Evolutionary conservation across 768 basidiomycete genomes (phyloP).

Genomic region (Boletus reticuloceps): DNA sequence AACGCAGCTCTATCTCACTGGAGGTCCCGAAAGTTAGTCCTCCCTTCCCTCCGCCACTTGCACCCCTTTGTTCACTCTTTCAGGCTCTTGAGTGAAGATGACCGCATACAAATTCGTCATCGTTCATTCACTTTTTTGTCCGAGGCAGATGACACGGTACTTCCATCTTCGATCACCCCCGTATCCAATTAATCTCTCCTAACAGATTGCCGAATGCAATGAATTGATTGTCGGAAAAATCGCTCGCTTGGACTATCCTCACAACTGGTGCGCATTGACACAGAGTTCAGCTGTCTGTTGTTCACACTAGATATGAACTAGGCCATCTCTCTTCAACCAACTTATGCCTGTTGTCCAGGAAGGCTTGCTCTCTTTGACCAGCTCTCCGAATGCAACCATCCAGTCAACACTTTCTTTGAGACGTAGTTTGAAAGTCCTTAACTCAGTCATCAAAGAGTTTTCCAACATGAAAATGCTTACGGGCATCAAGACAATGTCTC

Average conservation of each 20-base stretch:
- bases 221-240: slow-evolving; percentile 73
- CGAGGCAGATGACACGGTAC: slow-evolving; percentile 66
- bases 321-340: slow-evolving; percentile 30
- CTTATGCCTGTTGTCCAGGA: slow-evolving; percentile 55
- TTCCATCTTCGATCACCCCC: slow-evolving; percentile 38
- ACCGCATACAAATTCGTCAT: slow-evolving; percentile 60
- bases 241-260: slow-evolving; percentile 74
- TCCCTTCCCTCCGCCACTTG: neutral
- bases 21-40: slow-evolving; percentile 68
- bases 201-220: slow-evolving; percentile 72
- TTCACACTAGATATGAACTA: slow-evolving; percentile 2
- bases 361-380: slow-evolving; percentile 50
- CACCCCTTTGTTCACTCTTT: slow-evolving; percentile 10
- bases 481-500: slow-evolving; percentile 63
- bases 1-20: slow-evolving; percentile 73
- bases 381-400: slow-evolving; percentile 39
- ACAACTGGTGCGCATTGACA: slow-evolving; percentile 52
- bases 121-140: slow-evolving; percentile 67
- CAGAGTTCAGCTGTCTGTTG: neutral
- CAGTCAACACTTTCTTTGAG: slow-evolving; percentile 50
- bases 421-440: slow-evolving; percentile 61
- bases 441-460: slow-evolving; percentile 68
- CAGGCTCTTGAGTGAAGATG: slow-evolving; percentile 69
- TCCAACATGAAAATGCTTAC: slow-evolving; percentile 65
- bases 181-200: neutral